Percentiles rank a stretch among this genome's conserved stretches.
Conservation (phyloP, 176 grass and related monocot species). For the Melocanna baccifera region DNA sequence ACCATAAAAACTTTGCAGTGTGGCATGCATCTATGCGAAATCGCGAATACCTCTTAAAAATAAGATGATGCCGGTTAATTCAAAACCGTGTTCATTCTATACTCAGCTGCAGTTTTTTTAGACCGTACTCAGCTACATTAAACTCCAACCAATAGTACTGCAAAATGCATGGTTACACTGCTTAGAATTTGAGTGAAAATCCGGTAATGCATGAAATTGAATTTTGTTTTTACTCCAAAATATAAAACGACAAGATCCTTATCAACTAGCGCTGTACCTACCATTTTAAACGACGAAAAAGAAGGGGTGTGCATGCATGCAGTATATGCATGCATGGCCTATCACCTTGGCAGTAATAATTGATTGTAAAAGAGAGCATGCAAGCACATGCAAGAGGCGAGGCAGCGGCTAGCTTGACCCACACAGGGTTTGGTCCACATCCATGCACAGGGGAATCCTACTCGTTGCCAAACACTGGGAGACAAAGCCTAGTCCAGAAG, state of each 20-base stretch:
- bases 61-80: background rate
- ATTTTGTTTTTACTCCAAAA: constrained; percentile 24
- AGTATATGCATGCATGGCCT: background rate
- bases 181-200: background rate
- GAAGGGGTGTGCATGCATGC: background rate
- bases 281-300: background rate
- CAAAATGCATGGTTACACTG: background rate
- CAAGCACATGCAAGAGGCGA: background rate
- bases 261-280: background rate
- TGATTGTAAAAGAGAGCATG: background rate
- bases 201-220: constrained; percentile 1
- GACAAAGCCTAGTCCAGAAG: constrained; percentile 35
- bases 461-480: constrained; percentile 39
- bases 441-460: constrained; percentile 33
- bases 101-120: too few relatives aligned
- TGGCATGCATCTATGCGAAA: too few relatives aligned
- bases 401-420: constrained; percentile 5
- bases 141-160: background rate
- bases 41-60: background rate
- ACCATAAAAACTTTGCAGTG: too few relatives aligned
- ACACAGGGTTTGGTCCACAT: constrained; percentile 21
- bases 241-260: constrained; percentile 32
- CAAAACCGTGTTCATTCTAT: too few relatives aligned
- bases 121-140: too few relatives aligned
- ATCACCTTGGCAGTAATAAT: constrained; percentile 6